Percentiles rank a stretch among this genome's conserved stretches.
These are phyloP conservation scores for maize (Zea mays) DNA, from an alignment of 176 grass and related monocot genomes.

Conservation along the genomic window Zm-B73-REFERENCE-NAM-5.0 NC_050100.1:92434001-92434500, in stretches of 20 bases:
- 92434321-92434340: constrained; percentile 82
- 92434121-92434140: too few species aligned
- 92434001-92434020: background rate
- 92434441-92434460: background rate
- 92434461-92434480: constrained; percentile 25
- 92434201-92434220: too few species aligned
- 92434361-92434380: constrained; percentile 94
- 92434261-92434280: too few species aligned
- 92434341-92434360: constrained; percentile 70
- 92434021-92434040: background rate
- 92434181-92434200: background rate
- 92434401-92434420: constrained; percentile 49
- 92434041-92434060: background rate
- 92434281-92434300: too few species aligned
- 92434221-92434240: too few species aligned
- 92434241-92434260: too few species aligned
- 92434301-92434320: too few species aligned
- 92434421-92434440: constrained; percentile 18
- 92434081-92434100: too few species aligned
- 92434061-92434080: background rate
- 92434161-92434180: background rate
- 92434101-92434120: too few species aligned
- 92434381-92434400: constrained; percentile 34
- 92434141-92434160: too few species aligned
- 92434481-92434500: constrained; percentile 86